Base-by-base conservation (phyloP, 2,329 filamentous ascomycete species). In the Xylariales sp. region DNA sequence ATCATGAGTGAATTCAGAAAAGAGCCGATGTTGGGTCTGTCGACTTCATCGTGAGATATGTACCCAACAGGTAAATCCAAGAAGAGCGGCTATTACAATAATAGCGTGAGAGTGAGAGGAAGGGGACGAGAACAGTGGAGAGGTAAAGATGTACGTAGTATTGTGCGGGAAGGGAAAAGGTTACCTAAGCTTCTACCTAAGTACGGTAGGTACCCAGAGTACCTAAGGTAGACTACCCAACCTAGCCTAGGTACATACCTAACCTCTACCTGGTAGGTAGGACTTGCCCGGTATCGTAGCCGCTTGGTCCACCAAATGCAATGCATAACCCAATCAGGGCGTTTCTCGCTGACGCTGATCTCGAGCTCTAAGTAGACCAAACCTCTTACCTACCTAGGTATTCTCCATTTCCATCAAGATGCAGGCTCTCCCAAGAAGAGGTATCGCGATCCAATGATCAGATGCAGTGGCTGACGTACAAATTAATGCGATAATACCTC, bases 321-420 rank as follows among this genome's bases (percentile, higher is more conserved):
- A 36, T 41, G 8, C 28, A n/a, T 55, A 34, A 23, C 1, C 66
- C 66, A 68, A 68, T 68, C 53, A 65, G n/a, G 28, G 23, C 5
- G 30, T 39, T 52, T 41, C 5, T 23, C 28, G 32, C 56, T 30
- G 49, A 61, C 39, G 62, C 62, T 49, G 43, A 58, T 10, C 10
- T 23, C 23, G 23, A 23, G 23, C 23, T 23, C 23, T 23, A 23
- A 23, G 23, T 23, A 23, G 23, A 23, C 23, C 23, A 23, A 23
- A 23, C 23, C 23, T 23, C 23, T 23, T 41, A 41, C 14, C 39
- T 41, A 14, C 32, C 56, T 23, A 23, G 8, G 32, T 41, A 30
- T 30, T 46, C 10, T 14, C 34, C 8, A 32, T 55, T 53, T 1
- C 3, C 23, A 32, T 36, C 14, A 28, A 34, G 8, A 63, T 28